Percentiles rank a stretch among this genome's conserved stretches.
Conservation (phyloP, 129 eudicot genomes). For the Centrapalus pauciflorus region DNA sequence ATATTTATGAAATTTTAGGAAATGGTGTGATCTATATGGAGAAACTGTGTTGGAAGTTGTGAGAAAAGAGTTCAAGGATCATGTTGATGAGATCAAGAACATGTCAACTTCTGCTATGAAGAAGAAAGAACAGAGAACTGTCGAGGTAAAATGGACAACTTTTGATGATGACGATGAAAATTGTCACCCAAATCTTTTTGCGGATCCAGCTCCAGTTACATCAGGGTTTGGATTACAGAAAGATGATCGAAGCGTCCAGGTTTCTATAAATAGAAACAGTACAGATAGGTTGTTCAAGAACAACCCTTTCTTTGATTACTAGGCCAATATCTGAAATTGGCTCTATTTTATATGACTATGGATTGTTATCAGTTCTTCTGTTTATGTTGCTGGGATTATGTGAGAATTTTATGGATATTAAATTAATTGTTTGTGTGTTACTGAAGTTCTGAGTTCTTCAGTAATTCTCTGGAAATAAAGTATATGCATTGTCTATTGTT, state of each 20-base stretch:
- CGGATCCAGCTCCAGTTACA: slow-evolving; percentile 17
- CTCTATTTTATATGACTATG: slow-evolving; percentile 10
- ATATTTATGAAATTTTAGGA: slow-evolving; percentile 29
- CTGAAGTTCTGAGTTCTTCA: slow-evolving; percentile 12
- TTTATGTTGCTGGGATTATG: slow-evolving; percentile 14
- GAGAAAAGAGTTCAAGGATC: slow-evolving; percentile 70
- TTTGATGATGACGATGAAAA: slow-evolving; percentile 74
- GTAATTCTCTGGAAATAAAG: slow-evolving; percentile 20
- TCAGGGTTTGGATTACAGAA: slow-evolving; percentile 22
- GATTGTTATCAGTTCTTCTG: slow-evolving; percentile 13
- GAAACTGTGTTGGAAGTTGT: slow-evolving; percentile 64
- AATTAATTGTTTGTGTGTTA: slow-evolving; percentile 11
- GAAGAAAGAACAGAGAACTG: slow-evolving; percentile 29
- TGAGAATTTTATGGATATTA: background rate
- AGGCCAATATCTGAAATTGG: slow-evolving; percentile 29
- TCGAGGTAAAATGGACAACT: slow-evolving; percentile 63
- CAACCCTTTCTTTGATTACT: slow-evolving; percentile 69
- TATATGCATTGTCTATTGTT: background rate
- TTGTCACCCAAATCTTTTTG: slow-evolving; percentile 73
- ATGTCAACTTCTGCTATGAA: slow-evolving; percentile 28
- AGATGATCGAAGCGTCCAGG: slow-evolving; percentile 24
- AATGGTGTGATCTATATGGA: slow-evolving; percentile 78
- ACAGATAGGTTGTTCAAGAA: slow-evolving; percentile 56
- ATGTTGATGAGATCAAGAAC: slow-evolving; percentile 58
- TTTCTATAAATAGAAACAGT: slow-evolving; percentile 40